These are phyloP conservation scores for Heterobasidion irregulare DNA, from an alignment of 1,284 basidiomycete species.

Conservation along the genomic window DNA sequence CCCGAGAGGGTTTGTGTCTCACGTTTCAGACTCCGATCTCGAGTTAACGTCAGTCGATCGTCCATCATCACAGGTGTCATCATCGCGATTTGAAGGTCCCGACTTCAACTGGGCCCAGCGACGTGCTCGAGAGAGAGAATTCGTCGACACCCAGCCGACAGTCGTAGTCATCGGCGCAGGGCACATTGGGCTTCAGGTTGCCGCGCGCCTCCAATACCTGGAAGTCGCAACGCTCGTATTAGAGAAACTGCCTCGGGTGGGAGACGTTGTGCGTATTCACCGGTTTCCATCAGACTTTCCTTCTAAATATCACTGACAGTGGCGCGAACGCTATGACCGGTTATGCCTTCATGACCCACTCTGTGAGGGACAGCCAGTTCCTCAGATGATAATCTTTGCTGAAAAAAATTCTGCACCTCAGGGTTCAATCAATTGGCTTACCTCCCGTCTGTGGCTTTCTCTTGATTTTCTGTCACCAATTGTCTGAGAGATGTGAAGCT, in stretches of 20 bases:
- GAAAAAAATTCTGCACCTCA: background rate
- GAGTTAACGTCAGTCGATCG: background rate
- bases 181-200: constrained; percentile 54
- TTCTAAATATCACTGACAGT: too few relatives aligned
- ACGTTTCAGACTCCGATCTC: background rate
- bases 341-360: constrained; percentile 62
- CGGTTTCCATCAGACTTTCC: too few relatives aligned
- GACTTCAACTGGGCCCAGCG: constrained; percentile 29
- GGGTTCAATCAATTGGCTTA: background rate
- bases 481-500: constrained; percentile 13
- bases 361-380: constrained; percentile 31
- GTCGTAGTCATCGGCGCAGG: constrained; percentile 59
- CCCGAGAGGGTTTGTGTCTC: constrained; percentile 32
- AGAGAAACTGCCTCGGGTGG: constrained; percentile 44
- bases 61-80: constrained; percentile 18
- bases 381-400: too few relatives aligned
- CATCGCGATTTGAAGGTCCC: constrained; percentile 30
- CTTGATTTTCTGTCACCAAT: background rate
- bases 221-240: constrained; percentile 24
- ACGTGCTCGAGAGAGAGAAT: constrained; percentile 31
- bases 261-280: constrained; percentile 22
- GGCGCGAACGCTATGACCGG: constrained; percentile 51
- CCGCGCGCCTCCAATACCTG: constrained; percentile 48
- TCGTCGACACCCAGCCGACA: constrained; percentile 23
- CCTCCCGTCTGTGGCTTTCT: background rate